Percentiles rank a stretch among this genome's conserved stretches.
phyloP scores from a whole-genome alignment of 257 asterid genomes.

The Solanum ossicruentum region DNA sequence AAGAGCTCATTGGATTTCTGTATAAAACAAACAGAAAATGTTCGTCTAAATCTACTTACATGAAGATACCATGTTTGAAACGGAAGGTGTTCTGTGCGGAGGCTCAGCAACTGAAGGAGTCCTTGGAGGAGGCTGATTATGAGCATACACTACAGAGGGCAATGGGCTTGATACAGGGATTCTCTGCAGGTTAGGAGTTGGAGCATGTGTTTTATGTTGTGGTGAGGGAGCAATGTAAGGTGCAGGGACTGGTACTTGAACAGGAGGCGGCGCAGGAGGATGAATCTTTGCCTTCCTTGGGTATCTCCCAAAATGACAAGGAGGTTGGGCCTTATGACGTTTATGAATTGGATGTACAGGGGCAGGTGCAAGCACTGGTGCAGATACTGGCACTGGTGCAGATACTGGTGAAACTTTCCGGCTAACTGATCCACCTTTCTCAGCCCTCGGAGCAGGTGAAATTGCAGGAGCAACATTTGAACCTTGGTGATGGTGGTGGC shows the following conservation, averaged over 20 bases:
- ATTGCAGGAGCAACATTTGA: slow-evolving; percentile 36
- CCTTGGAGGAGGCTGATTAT: slow-evolving; percentile 41
- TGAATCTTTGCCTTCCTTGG: slow-evolving; percentile 38
- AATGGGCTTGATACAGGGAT: slow-evolving; percentile 41
- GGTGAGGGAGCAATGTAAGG: slow-evolving; percentile 41
- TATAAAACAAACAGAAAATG: background rate
- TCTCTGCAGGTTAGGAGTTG: slow-evolving; percentile 19
- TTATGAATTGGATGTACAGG: slow-evolving; percentile 18
- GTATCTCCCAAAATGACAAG: slow-evolving; percentile 34
- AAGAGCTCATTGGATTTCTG: background rate
- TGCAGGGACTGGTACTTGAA: slow-evolving; percentile 39
- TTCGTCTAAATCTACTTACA: slow-evolving; percentile 33
- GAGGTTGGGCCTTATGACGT: slow-evolving; percentile 39
- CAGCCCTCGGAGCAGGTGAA: slow-evolving; percentile 51
- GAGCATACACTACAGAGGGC: slow-evolving; percentile 38
- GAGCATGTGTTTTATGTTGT: slow-evolving; percentile 16
- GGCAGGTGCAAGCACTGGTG: slow-evolving; percentile 21
- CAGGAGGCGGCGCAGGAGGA: slow-evolving; percentile 28
- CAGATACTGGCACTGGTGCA: slow-evolving; percentile 29
- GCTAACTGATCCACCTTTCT: slow-evolving; percentile 9
- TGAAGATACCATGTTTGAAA: slow-evolving; percentile 53
- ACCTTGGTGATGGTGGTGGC: slow-evolving; percentile 27
- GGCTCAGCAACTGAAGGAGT: slow-evolving; percentile 32
- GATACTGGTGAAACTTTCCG: slow-evolving; percentile 24
- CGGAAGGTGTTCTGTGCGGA: slow-evolving; percentile 31